Conservation (phyloP, 345 rosid species). For the Mercurialis annua region DNA sequence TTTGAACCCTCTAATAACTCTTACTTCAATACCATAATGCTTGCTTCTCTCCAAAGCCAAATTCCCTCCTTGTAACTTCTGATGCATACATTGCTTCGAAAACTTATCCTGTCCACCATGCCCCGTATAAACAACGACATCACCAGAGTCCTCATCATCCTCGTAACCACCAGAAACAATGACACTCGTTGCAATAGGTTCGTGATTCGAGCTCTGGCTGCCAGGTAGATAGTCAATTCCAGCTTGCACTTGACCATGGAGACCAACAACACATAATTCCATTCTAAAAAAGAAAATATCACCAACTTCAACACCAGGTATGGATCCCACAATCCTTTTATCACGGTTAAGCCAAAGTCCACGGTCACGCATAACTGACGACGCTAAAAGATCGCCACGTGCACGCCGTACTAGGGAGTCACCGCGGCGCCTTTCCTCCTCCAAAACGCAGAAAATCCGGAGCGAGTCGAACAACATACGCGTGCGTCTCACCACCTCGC, state of each 20-base stretch:
- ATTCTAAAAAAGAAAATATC: constrained; percentile 76
- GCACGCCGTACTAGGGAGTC: constrained; percentile 13
- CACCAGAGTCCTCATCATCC: constrained; percentile 77
- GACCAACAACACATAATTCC: constrained; percentile 77
- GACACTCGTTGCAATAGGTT: constrained; percentile 83
- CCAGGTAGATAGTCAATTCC: constrained; percentile 77
- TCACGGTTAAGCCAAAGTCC: constrained; percentile 74
- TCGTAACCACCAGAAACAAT: constrained; percentile 90
- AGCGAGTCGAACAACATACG: constrained; percentile 64
- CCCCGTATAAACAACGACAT: constrained; percentile 67
- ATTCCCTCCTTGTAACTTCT: constrained; percentile 89
- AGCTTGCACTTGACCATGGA: constrained; percentile 81
- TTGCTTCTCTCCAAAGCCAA: constrained; percentile 79
- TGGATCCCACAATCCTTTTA: constrained; percentile 76
- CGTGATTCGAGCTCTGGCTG: constrained; percentile 64
- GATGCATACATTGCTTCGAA: constrained; percentile 56
- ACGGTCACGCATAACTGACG: constrained; percentile 50
- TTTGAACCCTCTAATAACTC: constrained; percentile 75
- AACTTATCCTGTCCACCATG: constrained; percentile 86
- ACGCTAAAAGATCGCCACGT: constrained; percentile 32
- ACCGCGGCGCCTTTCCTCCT: constrained; percentile 37
- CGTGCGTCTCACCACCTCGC: constrained; percentile 57
- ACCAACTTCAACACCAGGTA: constrained; percentile 75
- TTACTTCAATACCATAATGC: constrained; percentile 68
- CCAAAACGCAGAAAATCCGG: constrained; percentile 42